These are phyloP conservation scores for Ilyonectria mors-panacis DNA, from an alignment of 2,329 filamentous ascomycete species.

Conservation along the genomic window DNA sequence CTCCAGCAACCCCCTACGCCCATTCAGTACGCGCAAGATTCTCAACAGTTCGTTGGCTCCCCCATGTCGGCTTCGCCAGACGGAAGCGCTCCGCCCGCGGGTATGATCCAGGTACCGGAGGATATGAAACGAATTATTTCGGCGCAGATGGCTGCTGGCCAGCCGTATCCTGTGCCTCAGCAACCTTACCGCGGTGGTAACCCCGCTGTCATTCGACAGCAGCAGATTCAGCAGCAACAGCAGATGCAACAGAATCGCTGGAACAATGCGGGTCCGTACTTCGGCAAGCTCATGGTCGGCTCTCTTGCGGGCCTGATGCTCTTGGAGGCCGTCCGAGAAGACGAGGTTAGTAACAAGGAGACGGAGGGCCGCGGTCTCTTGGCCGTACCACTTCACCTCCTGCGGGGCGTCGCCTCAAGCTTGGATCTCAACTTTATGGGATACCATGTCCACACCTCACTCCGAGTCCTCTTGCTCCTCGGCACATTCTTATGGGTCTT, in stretches of 20 bases:
- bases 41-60: slow-evolving; percentile 63
- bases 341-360: slow-evolving; percentile 75
- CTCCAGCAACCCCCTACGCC: slow-evolving; percentile 69
- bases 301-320: slow-evolving; percentile 94
- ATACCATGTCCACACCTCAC: slow-evolving; percentile 66
- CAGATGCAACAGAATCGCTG: slow-evolving; percentile 68
- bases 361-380: slow-evolving; percentile 77
- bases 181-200: slow-evolving; percentile 63
- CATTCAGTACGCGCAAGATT: slow-evolving; percentile 62
- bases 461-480: slow-evolving; percentile 68
- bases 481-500: slow-evolving; percentile 70
- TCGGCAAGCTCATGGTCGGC: slow-evolving; percentile 90
- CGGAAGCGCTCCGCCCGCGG: slow-evolving; percentile 61
- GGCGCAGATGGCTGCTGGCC: slow-evolving; percentile 68
- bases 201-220: slow-evolving; percentile 65
- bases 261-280: slow-evolving; percentile 69
- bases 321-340: slow-evolving; percentile 81
- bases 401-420: slow-evolving; percentile 63
- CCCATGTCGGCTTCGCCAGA: slow-evolving; percentile 59
- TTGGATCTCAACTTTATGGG: slow-evolving; percentile 69
- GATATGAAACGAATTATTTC: slow-evolving; percentile 75
- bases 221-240: slow-evolving; percentile 69
- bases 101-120: slow-evolving; percentile 77
- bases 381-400: slow-evolving; percentile 72
- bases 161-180: slow-evolving; percentile 66